Evolutionary conservation across 768 basidiomycete species (phyloP), one percentile per base, ranked within the genome.

Genomic region (Podaxis pistillaris): DNA sequence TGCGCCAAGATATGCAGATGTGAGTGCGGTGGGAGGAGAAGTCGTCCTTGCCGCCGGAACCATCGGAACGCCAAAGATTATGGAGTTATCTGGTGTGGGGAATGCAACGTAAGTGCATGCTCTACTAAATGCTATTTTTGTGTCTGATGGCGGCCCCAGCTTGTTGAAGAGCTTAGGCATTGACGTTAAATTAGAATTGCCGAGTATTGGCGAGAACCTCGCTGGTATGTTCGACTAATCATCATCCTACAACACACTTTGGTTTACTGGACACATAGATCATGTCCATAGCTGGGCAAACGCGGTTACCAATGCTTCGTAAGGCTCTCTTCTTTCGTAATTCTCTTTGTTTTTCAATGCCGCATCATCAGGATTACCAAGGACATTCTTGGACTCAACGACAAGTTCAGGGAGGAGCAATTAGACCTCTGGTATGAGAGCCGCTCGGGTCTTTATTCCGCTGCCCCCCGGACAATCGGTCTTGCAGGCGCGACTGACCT

Each of bases 41-140:
- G 85, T 86, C 56, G 77, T 86, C 40, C 65, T 81, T n/a, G 67
- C 81, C 7, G 80, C 76, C 4, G 84, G 84, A 9, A 74, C 82
- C 0, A 75, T 85, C 60, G 79, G 80, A 13, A 70, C 66, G 11
- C 71, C 72, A 11, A 71, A 73, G 64, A 54, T 72, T 26, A 64
- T 73, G 47, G 74, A 75, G 53, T 54, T 74, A 4, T 74, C 73
- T 9, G 75, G 75, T 2, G 71, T 76, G 2, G 75, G 75, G 4
- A 75, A 73, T 62, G 37, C 68, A 7, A 76, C 70, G 74, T 74
- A 50, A 19, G 71, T 46, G n/a, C 4, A 19, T 46, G 44, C 44
- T 19, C 63, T 5, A 38, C 6, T 37, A n/a, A 22, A 8, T 17
- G 1, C 13, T 4, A 33, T 63, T 12, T 36, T 57, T 51, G 22